Evolutionary conservation across 1,139 yeast genomes (phyloP), one percentile per base, ranked within the genome.

Genomic region (Oligophagozyma castellii): DNA sequence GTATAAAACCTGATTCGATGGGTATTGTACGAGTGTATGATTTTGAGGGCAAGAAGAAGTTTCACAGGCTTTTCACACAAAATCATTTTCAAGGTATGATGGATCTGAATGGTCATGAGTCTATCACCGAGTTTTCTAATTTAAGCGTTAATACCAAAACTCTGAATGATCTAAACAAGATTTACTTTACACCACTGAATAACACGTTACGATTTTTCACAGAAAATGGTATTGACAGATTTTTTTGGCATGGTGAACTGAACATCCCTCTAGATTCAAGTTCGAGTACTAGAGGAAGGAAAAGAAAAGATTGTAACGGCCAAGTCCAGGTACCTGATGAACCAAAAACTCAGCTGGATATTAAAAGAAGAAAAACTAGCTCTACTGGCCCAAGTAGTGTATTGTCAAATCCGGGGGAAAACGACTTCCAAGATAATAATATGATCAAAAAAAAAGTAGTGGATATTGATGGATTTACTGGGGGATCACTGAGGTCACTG

Each of bases 21-120:
- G 19, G 65, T 2, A 54, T 81, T 2, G 63, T 77, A 1, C 61
- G 80, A 34, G 74, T 75, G 16, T 70, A 73, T 35, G 92, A 79
- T 43, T 73, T 73, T 39, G 73, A 70, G 35, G 92, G 93, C 0
- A 72, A 83, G 40, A 61, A 65, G 38, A 78, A 79, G 43, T 79
- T 71, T 41, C 80, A 71, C 47, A 60, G 93, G 23, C 73, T 79
- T 40, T 72, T 75, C 37, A 64, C 76, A 0, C 59, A 61, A 23
- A 47, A 53, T 4, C 55, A 63, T 28, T 64, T 59, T 29, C 38
- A 55, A 8, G 44, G 40, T 12, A 47, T 59, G 24, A 15, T 6
- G 4, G 12, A 7, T n/a, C n/a, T 12, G 10, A 10, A 25, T 8
- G 14, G 12, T 2, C 16, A 13, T 12, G 19, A 19, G 23, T 13